Base-by-base conservation (phyloP, 352 stramenopile species). In the Phytophthora pseudosyringae region DNA sequence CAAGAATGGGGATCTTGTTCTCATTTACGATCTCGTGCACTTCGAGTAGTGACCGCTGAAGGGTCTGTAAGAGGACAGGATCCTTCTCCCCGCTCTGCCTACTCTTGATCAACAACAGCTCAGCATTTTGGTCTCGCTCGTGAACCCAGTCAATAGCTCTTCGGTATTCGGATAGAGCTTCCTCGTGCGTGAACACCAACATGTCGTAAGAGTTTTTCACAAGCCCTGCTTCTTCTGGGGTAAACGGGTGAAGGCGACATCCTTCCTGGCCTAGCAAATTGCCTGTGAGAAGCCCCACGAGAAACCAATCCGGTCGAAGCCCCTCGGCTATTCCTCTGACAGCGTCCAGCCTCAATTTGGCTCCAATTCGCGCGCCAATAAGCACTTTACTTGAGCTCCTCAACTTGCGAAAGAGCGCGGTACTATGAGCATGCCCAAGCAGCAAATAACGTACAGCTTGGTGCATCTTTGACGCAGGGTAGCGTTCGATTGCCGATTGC, bases 381-480 rank as follows among this genome's bases (percentile, higher is more conserved):
- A 35, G 3, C 31, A 35, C 21, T 21, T 21, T 21, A 21, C 21
- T 21, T 21, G 21, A 21, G 6, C 31, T 35, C 7, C 31, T 7
- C 10, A 35, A 35, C 31, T 35, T 40, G 8, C 9, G 35, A n/a
- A 16, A 40, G 12, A 40, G 35, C 15, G 35, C 12, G 5, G 15
- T 12, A n/a, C 35, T 16, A 16, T 16, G 38, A 25, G 90, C 86
- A 77, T 98, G 95, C 1, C 89, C 85, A 12, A 98, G 64, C 16
- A 99, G 58, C 26, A 98, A 86, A 40, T 40, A 7, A 40, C 12
- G 35, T 11, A 3, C 12, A n/a, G 12, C 35, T 40, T 40, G 5
- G 12, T 40, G 35, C 31, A 7, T 35, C 31, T 11, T 7, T 35
- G 31, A 35, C 7, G 31, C 31, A 35, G 31, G 7, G 31, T 35